phyloP scores from a whole-genome alignment of 1,284 basidiomycete species.

The Leucoagaricus sp. region DNA sequence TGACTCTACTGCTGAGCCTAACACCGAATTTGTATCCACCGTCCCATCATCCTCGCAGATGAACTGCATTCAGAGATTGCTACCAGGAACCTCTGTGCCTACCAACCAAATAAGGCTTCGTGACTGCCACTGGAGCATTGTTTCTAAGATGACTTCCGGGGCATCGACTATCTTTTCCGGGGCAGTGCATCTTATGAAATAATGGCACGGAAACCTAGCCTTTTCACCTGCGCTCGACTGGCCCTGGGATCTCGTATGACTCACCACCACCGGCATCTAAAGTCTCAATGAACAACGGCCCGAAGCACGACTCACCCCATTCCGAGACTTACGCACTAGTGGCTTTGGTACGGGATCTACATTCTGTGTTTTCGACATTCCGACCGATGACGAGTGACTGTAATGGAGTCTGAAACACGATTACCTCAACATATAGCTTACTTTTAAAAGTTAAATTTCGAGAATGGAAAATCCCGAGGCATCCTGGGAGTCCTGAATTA shows the following conservation, averaged over 20 bases:
- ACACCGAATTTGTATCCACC: too few species aligned
- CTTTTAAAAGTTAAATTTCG: neutral
- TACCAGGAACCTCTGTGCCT: neutral
- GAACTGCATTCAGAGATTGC: neutral
- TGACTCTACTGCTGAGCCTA: too few species aligned
- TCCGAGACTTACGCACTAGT: neutral
- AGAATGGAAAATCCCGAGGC: neutral
- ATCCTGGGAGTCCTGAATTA: neutral
- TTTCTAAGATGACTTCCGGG: conserved; percentile 1
- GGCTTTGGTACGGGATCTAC: conserved; percentile 1
- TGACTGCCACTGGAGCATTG: neutral
- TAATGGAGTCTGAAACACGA: conserved; percentile 11
- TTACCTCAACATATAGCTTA: neutral
- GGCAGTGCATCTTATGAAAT: neutral
- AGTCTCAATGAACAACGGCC: neutral
- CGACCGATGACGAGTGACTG: neutral
- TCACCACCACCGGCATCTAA: too few species aligned
- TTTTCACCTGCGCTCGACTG: neutral
- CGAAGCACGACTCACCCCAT: neutral
- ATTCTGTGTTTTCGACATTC: neutral
- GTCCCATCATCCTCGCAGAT: neutral
- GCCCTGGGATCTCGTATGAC: neutral
- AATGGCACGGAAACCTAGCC: neutral
- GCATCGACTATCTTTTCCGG: neutral
- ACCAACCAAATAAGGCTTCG: neutral